phyloP scores from a whole-genome alignment of 768 basidiomycete genomes.

The Leucogyrophana mollusca region DNA sequence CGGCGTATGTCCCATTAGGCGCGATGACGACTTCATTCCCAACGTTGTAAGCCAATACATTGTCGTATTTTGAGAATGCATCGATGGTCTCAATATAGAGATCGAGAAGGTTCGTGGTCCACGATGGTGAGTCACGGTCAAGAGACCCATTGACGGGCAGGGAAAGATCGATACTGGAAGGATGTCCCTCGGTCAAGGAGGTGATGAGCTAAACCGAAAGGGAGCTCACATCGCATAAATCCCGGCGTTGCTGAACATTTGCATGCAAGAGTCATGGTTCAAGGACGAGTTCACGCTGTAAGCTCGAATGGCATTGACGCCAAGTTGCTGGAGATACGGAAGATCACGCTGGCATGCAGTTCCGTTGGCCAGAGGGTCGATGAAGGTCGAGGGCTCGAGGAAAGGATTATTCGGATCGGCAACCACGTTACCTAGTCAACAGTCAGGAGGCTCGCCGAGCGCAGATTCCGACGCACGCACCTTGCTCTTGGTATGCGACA shows the following conservation, averaged over 20 bases:
- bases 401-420: slow-evolving; percentile 57
- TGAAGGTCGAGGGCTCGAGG: slow-evolving; percentile 69
- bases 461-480: slow-evolving; percentile 31
- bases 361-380: slow-evolving; percentile 73
- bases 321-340: slow-evolving; percentile 70
- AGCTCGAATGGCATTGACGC: slow-evolving; percentile 79
- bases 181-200: slow-evolving; percentile 9
- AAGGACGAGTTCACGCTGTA: slow-evolving; percentile 83
- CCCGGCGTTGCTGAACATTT: slow-evolving; percentile 65
- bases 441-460: slow-evolving; percentile 1
- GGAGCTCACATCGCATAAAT: slow-evolving; percentile 84
- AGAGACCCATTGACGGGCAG: slow-evolving; percentile 86
- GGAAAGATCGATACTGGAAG: slow-evolving; percentile 75
- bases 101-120: slow-evolving; percentile 80
- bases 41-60: slow-evolving; percentile 85
- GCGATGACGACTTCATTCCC: slow-evolving; percentile 79
- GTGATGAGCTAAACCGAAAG: not conserved
- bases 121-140: slow-evolving; percentile 67
- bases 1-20: slow-evolving; percentile 53
- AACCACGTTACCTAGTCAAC: slow-evolving; percentile 33
- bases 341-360: slow-evolving; percentile 76
- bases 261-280: slow-evolving; percentile 90
- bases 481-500: slow-evolving; percentile 82
- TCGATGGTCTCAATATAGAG: slow-evolving; percentile 78
- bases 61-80: slow-evolving; percentile 81